Evolutionary conservation across 495 filamentous ascomycete species (phyloP), one percentile per base, ranked within the genome.

Genomic region (Hypomontagnella monticulosa): DNA sequence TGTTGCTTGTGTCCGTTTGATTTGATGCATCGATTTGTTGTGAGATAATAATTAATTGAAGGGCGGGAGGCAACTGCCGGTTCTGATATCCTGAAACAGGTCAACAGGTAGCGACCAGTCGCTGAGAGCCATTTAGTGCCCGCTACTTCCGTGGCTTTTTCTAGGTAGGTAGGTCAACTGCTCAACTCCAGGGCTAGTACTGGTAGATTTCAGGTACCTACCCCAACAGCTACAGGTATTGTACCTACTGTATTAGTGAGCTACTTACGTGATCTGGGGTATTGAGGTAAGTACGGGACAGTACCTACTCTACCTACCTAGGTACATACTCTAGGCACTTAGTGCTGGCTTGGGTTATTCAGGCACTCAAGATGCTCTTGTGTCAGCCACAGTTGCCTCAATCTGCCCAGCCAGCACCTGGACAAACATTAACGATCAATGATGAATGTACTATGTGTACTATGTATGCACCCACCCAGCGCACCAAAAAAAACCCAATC

Each of bases 311-410:
- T 27, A 27, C 23, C 23, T 6, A 27, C 23, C 23, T n/a, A n/a
- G n/a, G n/a, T n/a, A n/a, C n/a, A n/a, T n/a, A n/a, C n/a, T n/a
- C n/a, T n/a, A n/a, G n/a, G n/a, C n/a, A n/a, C n/a, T n/a, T n/a
- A n/a, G n/a, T n/a, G n/a, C n/a, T n/a, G n/a, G n/a, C n/a, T n/a
- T n/a, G n/a, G n/a, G n/a, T n/a, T n/a, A n/a, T n/a, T n/a, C n/a
- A n/a, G n/a, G n/a, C n/a, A n/a, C n/a, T n/a, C n/a, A n/a, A n/a
- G n/a, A n/a, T n/a, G n/a, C n/a, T n/a, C n/a, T 18, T 40, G 33
- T 46, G 49, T 47, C 50, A 61, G 51, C 57, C 44, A 61, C 51
- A 67, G 57, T 61, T 67, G 51, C 63, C 44, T 66, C 44, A 57
- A 18, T 49, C 19, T 43, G 46, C 36, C 20, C 32, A 43, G 19